These are phyloP conservation scores for Voacanga thouarsii DNA, from an alignment of 257 asterid species.

Conservation along the genomic window DNA sequence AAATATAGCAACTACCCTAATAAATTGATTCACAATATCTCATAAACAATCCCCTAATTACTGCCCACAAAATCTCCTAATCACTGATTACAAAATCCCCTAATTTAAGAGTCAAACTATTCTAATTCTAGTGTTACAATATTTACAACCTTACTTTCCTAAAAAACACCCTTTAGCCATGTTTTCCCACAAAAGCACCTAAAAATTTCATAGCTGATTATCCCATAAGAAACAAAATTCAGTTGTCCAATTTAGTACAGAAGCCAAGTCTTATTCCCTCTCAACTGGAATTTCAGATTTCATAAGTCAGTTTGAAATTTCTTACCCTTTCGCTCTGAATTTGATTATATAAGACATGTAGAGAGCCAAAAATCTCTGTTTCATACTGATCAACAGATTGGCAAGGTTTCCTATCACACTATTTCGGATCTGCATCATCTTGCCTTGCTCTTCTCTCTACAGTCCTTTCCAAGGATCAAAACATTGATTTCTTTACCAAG, in stretches of 20 bases:
- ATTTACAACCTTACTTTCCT: too few species aligned
- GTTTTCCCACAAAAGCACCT: too few species aligned
- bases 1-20: too few species aligned
- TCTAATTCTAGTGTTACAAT: too few species aligned
- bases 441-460: background rate
- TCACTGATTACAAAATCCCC: too few species aligned
- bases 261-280: background rate
- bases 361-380: background rate
- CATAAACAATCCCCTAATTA: too few species aligned
- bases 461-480: background rate
- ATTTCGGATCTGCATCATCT: background rate
- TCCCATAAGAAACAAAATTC: too few species aligned
- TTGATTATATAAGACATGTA: background rate
- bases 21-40: too few species aligned
- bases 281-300: background rate
- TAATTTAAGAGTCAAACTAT: too few species aligned
- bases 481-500: background rate
- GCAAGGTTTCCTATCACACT: background rate
- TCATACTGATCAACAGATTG: background rate
- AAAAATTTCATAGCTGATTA: too few species aligned
- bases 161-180: too few species aligned
- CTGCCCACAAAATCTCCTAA: too few species aligned
- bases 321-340: background rate
- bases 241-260: background rate
- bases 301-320: background rate